These are phyloP conservation scores for Amoebophrya sp. DNA, from an alignment of 169 alveolate genomes.

Conservation along the genomic window DNA sequence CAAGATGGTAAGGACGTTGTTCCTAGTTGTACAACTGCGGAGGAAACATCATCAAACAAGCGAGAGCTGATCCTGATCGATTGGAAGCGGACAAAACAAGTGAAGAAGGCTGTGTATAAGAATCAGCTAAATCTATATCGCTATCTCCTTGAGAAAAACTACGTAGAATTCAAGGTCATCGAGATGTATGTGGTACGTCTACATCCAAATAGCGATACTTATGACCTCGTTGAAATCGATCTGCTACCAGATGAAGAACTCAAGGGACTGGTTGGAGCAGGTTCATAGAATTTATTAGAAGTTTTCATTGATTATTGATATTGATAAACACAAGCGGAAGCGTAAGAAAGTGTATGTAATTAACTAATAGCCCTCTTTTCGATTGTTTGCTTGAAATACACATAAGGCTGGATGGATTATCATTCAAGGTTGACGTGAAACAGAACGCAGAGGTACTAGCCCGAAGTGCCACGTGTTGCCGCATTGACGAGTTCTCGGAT, in stretches of 20 bases:
- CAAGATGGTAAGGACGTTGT: background rate
- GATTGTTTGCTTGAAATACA: too few species aligned
- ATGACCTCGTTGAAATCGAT: background rate
- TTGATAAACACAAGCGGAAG: too few species aligned
- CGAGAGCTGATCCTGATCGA: background rate
- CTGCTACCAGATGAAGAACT: background rate
- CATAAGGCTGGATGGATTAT: too few species aligned
- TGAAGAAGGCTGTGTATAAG: background rate
- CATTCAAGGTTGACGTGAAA: too few species aligned
- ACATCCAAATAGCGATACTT: background rate
- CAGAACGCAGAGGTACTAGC: too few species aligned
- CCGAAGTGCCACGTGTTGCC: too few species aligned
- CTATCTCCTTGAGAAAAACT: background rate
- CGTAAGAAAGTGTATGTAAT: too few species aligned
- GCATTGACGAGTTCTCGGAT: too few species aligned
- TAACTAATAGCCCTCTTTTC: too few species aligned
- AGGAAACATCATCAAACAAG: too few species aligned
- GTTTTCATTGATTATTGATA: too few species aligned
- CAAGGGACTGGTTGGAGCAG: background rate
- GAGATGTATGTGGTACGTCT: constrained; percentile 14
- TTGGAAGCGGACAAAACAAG: constrained; percentile 11
- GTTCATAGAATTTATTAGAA: too few species aligned
- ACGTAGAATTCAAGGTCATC: background rate
- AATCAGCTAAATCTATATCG: background rate
- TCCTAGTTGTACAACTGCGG: background rate